Evolutionary conservation across 495 filamentous ascomycete genomes (phyloP).

Genomic region (Glarea lozoyensis): DNA sequence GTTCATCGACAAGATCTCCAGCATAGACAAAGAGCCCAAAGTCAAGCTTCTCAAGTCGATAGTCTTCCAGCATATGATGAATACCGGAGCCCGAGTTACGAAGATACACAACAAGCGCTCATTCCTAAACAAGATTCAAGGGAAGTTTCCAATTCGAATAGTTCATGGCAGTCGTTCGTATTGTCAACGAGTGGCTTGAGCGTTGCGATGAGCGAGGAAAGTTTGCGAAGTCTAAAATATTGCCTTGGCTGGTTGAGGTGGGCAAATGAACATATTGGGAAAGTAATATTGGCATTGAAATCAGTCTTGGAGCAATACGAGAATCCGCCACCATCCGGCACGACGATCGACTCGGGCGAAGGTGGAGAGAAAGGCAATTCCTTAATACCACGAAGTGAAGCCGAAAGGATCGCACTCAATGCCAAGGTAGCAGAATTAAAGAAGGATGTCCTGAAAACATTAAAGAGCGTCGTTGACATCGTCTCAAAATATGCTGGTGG

Average conservation of each 20-base stretch:
- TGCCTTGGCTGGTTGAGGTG: conserved; percentile 68
- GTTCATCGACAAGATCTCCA: conserved; percentile 23
- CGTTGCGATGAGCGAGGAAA: conserved; percentile 80
- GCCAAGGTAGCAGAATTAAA: conserved; percentile 60
- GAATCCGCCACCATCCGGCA: conserved; percentile 9
- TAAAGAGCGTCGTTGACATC: conserved; percentile 66
- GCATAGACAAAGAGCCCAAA: conserved; percentile 24
- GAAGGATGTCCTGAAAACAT: conserved; percentile 63
- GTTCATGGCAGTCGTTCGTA: conserved; percentile 64
- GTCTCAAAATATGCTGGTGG: conserved; percentile 79
- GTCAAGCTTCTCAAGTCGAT: conserved; percentile 40
- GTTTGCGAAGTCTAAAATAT: conserved; percentile 63
- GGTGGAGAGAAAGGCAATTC: conserved; percentile 18
- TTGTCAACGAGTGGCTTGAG: conserved; percentile 78
- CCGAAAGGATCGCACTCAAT: conserved; percentile 33
- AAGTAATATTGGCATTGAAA: conserved; percentile 59
- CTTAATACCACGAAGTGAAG: conserved; percentile 20
- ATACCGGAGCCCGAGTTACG: conserved; percentile 60
- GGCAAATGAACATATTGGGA: conserved; percentile 66
- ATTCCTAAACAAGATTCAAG: conserved; percentile 10
- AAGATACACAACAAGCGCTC: conserved; percentile 25
- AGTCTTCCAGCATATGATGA: conserved; percentile 76
- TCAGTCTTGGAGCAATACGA: conserved; percentile 71
- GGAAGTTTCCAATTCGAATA: conserved; percentile 26
- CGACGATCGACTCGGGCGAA: conserved; percentile 11